phyloP scores from a whole-genome alignment of 441 rosid species.

The Brassica balearica region DNA sequence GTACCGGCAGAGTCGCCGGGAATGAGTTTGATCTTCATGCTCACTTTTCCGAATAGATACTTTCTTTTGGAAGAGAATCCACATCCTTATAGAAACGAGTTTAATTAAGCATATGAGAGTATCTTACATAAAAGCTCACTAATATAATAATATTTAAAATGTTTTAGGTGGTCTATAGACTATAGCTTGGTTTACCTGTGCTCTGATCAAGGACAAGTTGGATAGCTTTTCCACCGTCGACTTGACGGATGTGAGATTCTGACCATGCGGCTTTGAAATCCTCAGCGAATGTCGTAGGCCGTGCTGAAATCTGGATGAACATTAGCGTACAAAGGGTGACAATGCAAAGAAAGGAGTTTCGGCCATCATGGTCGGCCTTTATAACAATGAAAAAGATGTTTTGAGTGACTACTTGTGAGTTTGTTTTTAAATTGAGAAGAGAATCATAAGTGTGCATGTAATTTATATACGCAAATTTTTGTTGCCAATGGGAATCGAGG shows the following conservation, averaged over 20 bases:
- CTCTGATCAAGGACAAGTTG: conserved; percentile 79
- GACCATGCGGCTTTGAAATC: conserved; percentile 79
- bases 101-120: background rate
- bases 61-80: conserved; percentile 70
- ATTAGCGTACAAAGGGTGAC: conserved; percentile 31
- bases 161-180: no score
- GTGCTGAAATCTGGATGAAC: conserved; percentile 40
- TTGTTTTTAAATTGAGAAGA: conserved; percentile 26
- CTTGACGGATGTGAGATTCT: conserved; percentile 68
- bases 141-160: no score
- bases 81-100: conserved; percentile 49
- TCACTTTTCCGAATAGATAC: conserved; percentile 64
- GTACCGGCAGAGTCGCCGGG: conserved; percentile 83
- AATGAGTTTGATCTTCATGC: conserved; percentile 78
- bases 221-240: conserved; percentile 71
- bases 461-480: conserved; percentile 38
- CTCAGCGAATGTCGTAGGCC: conserved; percentile 65
- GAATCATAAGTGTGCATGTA: conserved; percentile 28
- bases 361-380: conserved; percentile 30
- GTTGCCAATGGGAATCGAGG: conserved; percentile 27
- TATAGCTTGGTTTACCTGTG: conserved; percentile 54
- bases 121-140: background rate
- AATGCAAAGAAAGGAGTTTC: conserved; percentile 37
- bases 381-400: background rate
- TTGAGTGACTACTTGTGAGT: conserved; percentile 14